Conservation (phyloP, 1,284 basidiomycete genomes). For the Papiliotrema fonsecae region DNA sequence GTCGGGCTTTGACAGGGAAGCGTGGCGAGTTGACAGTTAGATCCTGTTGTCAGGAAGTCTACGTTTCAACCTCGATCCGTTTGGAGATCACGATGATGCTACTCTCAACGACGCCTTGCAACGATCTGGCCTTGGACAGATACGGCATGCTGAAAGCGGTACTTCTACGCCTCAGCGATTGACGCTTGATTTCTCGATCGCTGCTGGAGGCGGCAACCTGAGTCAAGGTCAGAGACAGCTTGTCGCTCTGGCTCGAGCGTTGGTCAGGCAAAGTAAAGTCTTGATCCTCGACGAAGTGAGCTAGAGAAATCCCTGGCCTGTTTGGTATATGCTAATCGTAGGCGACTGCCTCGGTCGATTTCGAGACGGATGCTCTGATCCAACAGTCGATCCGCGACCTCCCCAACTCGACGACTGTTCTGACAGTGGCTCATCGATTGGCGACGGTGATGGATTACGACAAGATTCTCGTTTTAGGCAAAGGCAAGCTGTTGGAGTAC, state of each 20-base stretch:
- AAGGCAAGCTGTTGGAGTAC: constrained; percentile 54
- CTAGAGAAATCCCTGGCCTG: neutral
- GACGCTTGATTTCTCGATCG: constrained; percentile 44
- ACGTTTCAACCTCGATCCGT: constrained; percentile 71
- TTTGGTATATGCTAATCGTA: constrained; percentile 2
- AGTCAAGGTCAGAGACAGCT: constrained; percentile 68
- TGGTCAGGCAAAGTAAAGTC: constrained; percentile 53
- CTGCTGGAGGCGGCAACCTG: constrained; percentile 57
- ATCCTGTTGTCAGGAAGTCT: constrained; percentile 68
- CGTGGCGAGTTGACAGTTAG: constrained; percentile 6
- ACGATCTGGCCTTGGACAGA: constrained; percentile 47
- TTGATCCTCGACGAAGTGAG: constrained; percentile 54
- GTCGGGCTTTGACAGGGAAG: constrained; percentile 9
- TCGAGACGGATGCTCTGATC: constrained; percentile 51
- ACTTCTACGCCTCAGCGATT: constrained; percentile 37
- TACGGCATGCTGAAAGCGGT: constrained; percentile 20
- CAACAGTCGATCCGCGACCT: constrained; percentile 52
- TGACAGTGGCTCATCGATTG: constrained; percentile 51
- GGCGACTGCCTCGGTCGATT: constrained; percentile 49
- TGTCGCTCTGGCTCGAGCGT: constrained; percentile 54
- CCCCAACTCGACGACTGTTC: constrained; percentile 46
- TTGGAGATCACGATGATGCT: constrained; percentile 65
- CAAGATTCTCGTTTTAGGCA: constrained; percentile 53
- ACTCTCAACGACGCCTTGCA: constrained; percentile 53
- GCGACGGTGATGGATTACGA: constrained; percentile 53